These are phyloP conservation scores for Entonaema liquescens DNA, from an alignment of 495 filamentous ascomycete genomes.

Conservation along the genomic window DNA sequence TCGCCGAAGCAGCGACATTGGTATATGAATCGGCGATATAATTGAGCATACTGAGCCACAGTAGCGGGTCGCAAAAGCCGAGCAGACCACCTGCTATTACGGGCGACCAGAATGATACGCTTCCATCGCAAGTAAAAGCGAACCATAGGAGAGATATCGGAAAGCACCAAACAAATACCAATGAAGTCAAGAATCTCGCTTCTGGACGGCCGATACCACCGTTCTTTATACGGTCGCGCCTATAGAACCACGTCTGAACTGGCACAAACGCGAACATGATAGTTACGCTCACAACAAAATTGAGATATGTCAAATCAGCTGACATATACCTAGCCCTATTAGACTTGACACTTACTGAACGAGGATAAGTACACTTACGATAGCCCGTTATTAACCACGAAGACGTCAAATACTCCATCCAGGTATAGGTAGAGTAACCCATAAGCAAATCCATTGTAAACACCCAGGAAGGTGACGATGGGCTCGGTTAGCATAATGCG, in stretches of 20 bases:
- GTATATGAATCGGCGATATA: conserved; percentile 54
- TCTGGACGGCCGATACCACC: conserved; percentile 46
- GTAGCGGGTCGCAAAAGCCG: conserved; percentile 49
- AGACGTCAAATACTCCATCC: conserved; percentile 52
- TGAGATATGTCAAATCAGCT: conserved; percentile 52
- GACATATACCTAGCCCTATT: conserved; percentile 40
- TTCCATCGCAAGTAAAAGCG: conserved; percentile 50
- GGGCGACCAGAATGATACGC: conserved; percentile 49
- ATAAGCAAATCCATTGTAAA: conserved; percentile 52
- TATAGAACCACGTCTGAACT: conserved; percentile 51
- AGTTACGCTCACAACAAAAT: conserved; percentile 49
- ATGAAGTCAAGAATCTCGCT: conserved; percentile 50
- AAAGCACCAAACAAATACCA: conserved; percentile 50
- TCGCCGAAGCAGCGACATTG: conserved; percentile 49
- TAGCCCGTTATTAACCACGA: conserved; percentile 49
- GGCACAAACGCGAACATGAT: conserved; percentile 51
- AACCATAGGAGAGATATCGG: conserved; percentile 52
- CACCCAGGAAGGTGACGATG: conserved; percentile 47
- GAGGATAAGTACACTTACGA: conserved; percentile 38
- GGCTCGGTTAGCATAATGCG: conserved; percentile 51
- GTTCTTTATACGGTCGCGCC: conserved; percentile 44
- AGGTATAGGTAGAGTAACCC: conserved; percentile 50
- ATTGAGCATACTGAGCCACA: conserved; percentile 52
- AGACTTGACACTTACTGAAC: neutral
- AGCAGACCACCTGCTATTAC: conserved; percentile 48